Base-by-base conservation (phyloP, 2,329 filamentous ascomycete genomes). In the Zymoseptoria tritici region DNA sequence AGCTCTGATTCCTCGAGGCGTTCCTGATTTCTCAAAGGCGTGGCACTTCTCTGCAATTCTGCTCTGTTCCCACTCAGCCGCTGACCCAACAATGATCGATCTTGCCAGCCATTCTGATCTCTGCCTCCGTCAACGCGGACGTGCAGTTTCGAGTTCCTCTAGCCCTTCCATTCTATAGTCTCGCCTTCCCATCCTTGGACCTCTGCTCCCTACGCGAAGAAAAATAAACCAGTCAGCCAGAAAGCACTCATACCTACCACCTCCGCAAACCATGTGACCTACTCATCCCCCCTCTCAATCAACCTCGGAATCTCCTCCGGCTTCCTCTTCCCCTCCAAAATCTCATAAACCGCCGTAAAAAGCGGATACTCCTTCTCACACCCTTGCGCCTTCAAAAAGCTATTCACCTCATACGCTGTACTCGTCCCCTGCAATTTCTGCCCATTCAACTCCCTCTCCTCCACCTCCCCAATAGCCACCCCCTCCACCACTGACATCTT, bases 381-480 rank as follows among this genome's bases (percentile, higher is more conserved):
- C 0, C 88, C 89, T 66, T 89, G 83, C 55, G 85, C 84, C 79
- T 88, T 90, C 71, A 99, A 77, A 76, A 97, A 97, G 55, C 82
- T 85, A 78, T 96, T 90, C 50, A 99, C 92, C 75, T 99, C 94
- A 64, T 87, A 84, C 8, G 94, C 92, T 2, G 94, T 99, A 67
- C 87, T 87, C 0, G 91, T 97, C 46, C 94, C 94, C 78, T 99
- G 94, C 60, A 99, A 80, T 79, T 95, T 96, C 81, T 99, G 94
- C 13, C 94, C 94, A 73, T 99, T 97, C 63, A 99, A 82, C 73
- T 97, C 92, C 60, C 86, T 83, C 71, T 84, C 83, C 80, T 99
- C 94, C 51, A 99, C 87, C 75, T 97, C 91, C 67, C 88, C 85
- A 49, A 99, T 90, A 8, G 84, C 82, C 66, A 93, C 81, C 29